phyloP scores from a whole-genome alignment of 23 red algal species.

The Chondrus crispus region DNA sequence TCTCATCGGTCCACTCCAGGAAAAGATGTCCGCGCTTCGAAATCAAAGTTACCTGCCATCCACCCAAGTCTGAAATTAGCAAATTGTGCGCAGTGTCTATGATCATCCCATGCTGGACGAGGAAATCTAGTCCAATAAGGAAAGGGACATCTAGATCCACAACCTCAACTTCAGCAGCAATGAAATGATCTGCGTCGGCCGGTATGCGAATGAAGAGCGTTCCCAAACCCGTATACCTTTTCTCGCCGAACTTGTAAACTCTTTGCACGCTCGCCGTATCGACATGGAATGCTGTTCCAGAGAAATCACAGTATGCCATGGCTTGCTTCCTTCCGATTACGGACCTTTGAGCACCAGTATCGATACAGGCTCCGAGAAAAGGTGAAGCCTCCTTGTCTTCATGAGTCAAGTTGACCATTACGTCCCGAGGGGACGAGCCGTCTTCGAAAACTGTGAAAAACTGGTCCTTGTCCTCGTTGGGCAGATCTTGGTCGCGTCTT shows the following conservation, averaged over 20 bases:
- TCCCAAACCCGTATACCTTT: neutral
- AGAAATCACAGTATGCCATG: neutral
- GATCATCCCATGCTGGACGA: neutral
- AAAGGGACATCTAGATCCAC: conserved; percentile 9
- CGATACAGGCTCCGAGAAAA: neutral
- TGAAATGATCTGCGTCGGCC: neutral
- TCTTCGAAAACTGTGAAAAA: no score
- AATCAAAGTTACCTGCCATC: neutral
- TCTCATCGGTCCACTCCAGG: neutral
- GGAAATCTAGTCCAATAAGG: conserved; percentile 5
- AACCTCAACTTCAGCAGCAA: neutral
- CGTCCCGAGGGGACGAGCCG: no score
- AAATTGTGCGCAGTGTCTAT: neutral
- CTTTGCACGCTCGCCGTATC: no score
- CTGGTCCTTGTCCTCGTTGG: no score
- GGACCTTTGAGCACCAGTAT: neutral
- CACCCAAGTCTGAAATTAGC: neutral
- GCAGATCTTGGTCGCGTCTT: no score
- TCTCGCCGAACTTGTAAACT: neutral
- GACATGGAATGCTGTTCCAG: neutral
- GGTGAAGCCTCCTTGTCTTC: no score
- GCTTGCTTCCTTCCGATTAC: neutral
- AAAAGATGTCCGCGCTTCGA: conserved; percentile 15
- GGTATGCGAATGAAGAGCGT: neutral
- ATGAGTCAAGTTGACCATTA: no score